Evolutionary conservation across 495 filamentous ascomycete genomes (phyloP).

Genomic region (Sordaria brevicollis): DNA sequence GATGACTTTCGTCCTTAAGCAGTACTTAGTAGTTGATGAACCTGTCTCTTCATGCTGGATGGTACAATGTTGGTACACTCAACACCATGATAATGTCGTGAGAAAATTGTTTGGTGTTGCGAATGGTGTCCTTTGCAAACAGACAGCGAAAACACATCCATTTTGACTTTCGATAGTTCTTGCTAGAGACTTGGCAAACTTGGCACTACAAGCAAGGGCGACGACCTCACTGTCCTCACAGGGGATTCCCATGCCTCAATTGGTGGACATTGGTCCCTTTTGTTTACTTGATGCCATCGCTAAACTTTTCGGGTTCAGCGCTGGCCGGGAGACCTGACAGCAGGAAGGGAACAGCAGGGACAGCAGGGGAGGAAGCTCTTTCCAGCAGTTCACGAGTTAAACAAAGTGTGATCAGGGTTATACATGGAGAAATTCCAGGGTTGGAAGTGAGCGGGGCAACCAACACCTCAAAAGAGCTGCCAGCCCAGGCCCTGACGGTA

Average conservation of each 20-base stretch:
- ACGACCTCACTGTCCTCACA: too few species aligned
- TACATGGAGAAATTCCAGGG: background rate
- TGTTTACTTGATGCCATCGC: background rate
- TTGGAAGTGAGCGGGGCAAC: background rate
- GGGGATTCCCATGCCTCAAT: background rate
- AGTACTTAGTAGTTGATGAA: too few species aligned
- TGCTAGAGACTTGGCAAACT: background rate
- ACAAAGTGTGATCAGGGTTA: background rate
- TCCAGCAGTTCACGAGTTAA: background rate
- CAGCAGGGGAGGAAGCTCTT: background rate
- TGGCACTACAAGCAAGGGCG: background rate
- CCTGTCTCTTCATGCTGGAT: too few species aligned
- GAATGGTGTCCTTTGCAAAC: too few species aligned
- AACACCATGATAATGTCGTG: background rate
- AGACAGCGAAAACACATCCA: background rate
- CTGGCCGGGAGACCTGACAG: too few species aligned
- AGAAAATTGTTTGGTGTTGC: background rate
- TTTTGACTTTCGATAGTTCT: background rate
- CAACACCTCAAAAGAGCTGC: background rate
- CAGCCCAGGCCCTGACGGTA: background rate
- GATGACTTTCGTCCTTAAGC: too few species aligned
- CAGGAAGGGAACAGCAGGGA: background rate
- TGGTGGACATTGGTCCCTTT: background rate
- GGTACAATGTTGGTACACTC: too few species aligned
- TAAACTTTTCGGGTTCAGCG: background rate